Conservation (phyloP, 805 yeast species). For the Vanderwaltozyma verrucispora region DNA sequence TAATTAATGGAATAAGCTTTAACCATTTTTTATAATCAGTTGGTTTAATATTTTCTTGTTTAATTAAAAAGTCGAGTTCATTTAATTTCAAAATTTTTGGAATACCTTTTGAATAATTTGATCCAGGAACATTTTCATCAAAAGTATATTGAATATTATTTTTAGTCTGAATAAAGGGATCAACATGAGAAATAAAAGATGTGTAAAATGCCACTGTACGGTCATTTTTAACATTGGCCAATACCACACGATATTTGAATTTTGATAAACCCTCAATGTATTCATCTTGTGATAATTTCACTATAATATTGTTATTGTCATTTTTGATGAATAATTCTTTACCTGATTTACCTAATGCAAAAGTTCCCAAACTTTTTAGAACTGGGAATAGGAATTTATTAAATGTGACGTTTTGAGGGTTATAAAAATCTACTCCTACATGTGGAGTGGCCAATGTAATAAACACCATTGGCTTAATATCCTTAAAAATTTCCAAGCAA, state of each 20-base stretch:
- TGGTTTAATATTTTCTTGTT: background rate
- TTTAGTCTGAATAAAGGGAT: constrained; percentile 61
- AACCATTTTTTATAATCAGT: no score
- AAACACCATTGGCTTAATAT: constrained; percentile 50
- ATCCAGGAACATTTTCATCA: constrained; percentile 31
- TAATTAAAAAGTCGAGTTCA: constrained; percentile 6
- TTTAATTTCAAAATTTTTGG: constrained; percentile 24
- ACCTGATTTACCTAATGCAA: constrained; percentile 58
- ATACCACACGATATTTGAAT: constrained; percentile 47
- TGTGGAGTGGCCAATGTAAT: constrained; percentile 76
- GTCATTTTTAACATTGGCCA: constrained; percentile 75
- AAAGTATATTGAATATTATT: constrained; percentile 38
- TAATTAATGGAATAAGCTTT: no score
- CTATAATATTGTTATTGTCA: constrained; percentile 33
- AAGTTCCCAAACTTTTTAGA: constrained; percentile 44
- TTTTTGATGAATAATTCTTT: constrained; percentile 55
- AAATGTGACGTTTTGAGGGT: constrained; percentile 20
- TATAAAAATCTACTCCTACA: constrained; percentile 47
- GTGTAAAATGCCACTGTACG: constrained; percentile 85
- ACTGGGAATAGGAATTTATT: constrained; percentile 17
- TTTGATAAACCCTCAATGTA: constrained; percentile 45
- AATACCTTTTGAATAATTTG: constrained; percentile 8
- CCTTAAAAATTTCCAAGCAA: constrained; percentile 43
- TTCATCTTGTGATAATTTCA: constrained; percentile 28
- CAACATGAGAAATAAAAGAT: constrained; percentile 57